Conservation (phyloP, 2,329 filamentous ascomycete species). For the Thyridium curvatum region DNA sequence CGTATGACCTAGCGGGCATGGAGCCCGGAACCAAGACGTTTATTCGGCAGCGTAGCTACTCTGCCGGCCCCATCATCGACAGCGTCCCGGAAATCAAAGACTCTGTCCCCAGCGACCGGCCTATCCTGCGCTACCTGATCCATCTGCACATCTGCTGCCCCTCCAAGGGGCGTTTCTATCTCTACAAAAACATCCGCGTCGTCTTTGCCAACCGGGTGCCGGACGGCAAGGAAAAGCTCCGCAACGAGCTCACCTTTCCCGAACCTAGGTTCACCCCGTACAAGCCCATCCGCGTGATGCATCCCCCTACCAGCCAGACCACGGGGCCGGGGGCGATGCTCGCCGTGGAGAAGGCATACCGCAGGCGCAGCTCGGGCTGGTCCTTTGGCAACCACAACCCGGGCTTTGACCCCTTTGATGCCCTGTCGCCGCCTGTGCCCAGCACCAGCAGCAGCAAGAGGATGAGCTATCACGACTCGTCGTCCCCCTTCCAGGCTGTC, state of each 20-base stretch:
- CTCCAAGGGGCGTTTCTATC: conserved; percentile 73
- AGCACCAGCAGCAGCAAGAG: conserved; percentile 1
- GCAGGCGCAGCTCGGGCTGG: conserved; percentile 51
- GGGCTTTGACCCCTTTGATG: conserved; percentile 28
- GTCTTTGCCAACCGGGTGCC: conserved; percentile 96
- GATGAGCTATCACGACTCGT: neutral
- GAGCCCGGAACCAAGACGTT: conserved; percentile 92
- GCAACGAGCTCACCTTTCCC: conserved; percentile 83
- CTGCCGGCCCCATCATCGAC: conserved; percentile 77
- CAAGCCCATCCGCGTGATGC: conserved; percentile 58
- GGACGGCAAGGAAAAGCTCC: conserved; percentile 86
- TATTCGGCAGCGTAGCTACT: conserved; percentile 89
- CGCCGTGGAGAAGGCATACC: conserved; percentile 52
- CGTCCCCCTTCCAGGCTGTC: no score
- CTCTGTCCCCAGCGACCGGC: conserved; percentile 40
- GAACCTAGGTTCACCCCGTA: conserved; percentile 84
- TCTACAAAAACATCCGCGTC: conserved; percentile 88
- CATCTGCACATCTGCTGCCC: conserved; percentile 92
- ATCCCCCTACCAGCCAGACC: conserved; percentile 18
- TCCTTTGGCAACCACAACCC: conserved; percentile 22
- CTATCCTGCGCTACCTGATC: conserved; percentile 80
- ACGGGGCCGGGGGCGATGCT: conserved; percentile 39
- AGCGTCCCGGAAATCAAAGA: conserved; percentile 25
- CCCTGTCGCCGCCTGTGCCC: conserved; percentile 13
- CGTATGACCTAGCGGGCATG: conserved; percentile 91